These are phyloP conservation scores for Colletotrichum somersetense DNA, from an alignment of 2,329 filamentous ascomycete species.

Conservation along the genomic window DNA sequence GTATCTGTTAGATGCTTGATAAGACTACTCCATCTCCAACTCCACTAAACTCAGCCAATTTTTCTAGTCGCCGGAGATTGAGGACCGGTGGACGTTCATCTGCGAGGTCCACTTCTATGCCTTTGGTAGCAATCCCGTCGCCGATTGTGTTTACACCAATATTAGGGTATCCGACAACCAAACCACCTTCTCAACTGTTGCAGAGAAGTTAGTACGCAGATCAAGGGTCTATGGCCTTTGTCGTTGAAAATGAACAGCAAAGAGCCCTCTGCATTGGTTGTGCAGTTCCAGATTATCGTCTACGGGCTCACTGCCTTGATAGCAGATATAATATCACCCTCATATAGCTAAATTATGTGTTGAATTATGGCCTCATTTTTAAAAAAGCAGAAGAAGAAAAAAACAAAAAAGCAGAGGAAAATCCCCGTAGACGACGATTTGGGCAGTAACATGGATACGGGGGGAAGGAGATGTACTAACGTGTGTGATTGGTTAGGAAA, in stretches of 20 bases:
- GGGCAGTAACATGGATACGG: slow-evolving; percentile 61
- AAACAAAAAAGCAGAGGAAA: too few relatives aligned
- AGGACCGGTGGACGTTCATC: background rate
- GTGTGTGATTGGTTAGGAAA: slow-evolving; percentile 59
- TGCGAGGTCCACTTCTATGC: background rate
- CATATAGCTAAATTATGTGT: too few relatives aligned
- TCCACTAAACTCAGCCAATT: background rate
- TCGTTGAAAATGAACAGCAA: slow-evolving; percentile 55
- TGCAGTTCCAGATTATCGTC: background rate
- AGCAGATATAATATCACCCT: too few relatives aligned
- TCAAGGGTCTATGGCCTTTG: slow-evolving; percentile 54
- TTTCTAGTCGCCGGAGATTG: background rate
- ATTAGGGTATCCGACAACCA: slow-evolving; percentile 61
- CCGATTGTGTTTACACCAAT: slow-evolving; percentile 53
- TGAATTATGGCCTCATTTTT: too few relatives aligned
- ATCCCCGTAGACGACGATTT: too few relatives aligned
- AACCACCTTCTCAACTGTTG: slow-evolving; percentile 57
- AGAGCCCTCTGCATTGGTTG: slow-evolving; percentile 52
- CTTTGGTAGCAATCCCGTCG: slow-evolving; percentile 6
- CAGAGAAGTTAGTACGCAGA: slow-evolving; percentile 59
- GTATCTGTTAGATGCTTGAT: background rate
- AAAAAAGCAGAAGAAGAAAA: too few relatives aligned
- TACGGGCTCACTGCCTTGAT: too few relatives aligned
- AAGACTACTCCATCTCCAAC: background rate
- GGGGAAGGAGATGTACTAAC: slow-evolving; percentile 59